A percentile compares a stretch with the other conserved stretches of the same genome.
These are phyloP conservation scores for Tulasnella calospora DNA, from an alignment of 768 basidiomycete genomes.

Conservation along the genomic window DNA sequence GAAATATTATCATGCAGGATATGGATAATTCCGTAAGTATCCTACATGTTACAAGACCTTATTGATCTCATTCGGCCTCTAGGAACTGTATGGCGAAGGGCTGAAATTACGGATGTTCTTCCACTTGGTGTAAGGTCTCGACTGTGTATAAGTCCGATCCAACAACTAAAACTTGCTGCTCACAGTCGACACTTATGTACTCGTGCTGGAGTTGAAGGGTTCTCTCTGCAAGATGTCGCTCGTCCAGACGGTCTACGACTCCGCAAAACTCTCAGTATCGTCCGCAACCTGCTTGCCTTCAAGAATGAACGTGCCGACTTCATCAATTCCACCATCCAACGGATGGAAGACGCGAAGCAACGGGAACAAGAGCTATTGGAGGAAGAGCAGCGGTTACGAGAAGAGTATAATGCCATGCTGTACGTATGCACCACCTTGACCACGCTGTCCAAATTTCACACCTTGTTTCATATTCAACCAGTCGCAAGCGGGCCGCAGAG, in stretches of 20 bases:
- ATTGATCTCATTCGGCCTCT: neutral
- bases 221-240: constrained; percentile 67
- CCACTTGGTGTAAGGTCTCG: constrained; percentile 56
- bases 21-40: constrained; percentile 52
- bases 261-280: constrained; percentile 69
- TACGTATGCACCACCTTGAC: constrained; percentile 44
- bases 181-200: constrained; percentile 61
- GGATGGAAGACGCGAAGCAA: constrained; percentile 31
- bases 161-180: neutral
- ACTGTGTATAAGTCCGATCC: neutral
- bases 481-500: constrained; percentile 22
- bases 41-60: neutral
- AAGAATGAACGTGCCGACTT: constrained; percentile 66
- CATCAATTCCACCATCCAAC: constrained; percentile 35
- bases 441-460: constrained; percentile 31
- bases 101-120: constrained; percentile 60
- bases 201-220: constrained; percentile 70
- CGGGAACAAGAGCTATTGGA: constrained; percentile 28
- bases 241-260: constrained; percentile 73
- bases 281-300: constrained; percentile 92
- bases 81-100: constrained; percentile 65
- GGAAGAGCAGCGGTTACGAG: constrained; percentile 48
- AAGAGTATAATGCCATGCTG: constrained; percentile 37
- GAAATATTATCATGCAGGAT: constrained; percentile 50
- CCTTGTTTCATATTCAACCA: neutral